These are phyloP conservation scores for Adansonia rubrostipa DNA, from an alignment of 441 rosid genomes.

Conservation along the genomic window DNA sequence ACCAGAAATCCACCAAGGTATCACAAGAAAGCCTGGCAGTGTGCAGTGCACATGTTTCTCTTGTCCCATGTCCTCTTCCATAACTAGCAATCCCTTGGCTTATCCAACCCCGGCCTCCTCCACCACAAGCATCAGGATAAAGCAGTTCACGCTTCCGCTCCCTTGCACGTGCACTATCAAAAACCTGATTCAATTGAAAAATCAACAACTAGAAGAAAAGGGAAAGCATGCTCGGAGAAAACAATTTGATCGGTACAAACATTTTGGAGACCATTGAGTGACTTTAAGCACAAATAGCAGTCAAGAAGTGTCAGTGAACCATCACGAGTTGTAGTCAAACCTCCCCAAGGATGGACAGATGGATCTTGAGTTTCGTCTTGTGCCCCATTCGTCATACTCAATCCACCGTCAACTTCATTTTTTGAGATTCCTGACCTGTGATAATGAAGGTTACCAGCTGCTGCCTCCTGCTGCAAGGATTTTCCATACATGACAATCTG, in stretches of 20 bases:
- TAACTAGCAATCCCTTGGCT: constrained; percentile 81
- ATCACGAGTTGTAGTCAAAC: constrained; percentile 77
- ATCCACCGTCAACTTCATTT: constrained; percentile 45
- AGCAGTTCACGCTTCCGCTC: constrained; percentile 88
- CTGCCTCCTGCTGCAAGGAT: constrained; percentile 69
- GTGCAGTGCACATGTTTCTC: constrained; percentile 93
- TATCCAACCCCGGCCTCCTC: constrained; percentile 95
- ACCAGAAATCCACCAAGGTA: constrained; percentile 92
- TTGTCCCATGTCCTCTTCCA: constrained; percentile 88
- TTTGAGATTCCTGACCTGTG: constrained; percentile 43
- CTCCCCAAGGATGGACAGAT: constrained; percentile 93
- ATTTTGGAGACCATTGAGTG: constrained; percentile 71
- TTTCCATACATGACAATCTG: constrained; percentile 89
- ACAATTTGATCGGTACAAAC: constrained; percentile 51
- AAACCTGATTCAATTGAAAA: constrained; percentile 62
- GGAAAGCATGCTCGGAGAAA: constrained; percentile 10
- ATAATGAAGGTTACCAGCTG: constrained; percentile 43
- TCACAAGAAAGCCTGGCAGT: constrained; percentile 94
- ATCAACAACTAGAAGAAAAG: constrained; percentile 39
- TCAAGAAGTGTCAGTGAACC: constrained; percentile 79
- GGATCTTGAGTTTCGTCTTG: constrained; percentile 80
- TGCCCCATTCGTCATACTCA: constrained; percentile 42
- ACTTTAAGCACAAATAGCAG: constrained; percentile 73
- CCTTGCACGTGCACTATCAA: constrained; percentile 89
- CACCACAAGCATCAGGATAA: constrained; percentile 98